These are phyloP conservation scores for Aureobasidium sp. DNA, from an alignment of 2,329 filamentous ascomycete species.

Conservation along the genomic window DNA sequence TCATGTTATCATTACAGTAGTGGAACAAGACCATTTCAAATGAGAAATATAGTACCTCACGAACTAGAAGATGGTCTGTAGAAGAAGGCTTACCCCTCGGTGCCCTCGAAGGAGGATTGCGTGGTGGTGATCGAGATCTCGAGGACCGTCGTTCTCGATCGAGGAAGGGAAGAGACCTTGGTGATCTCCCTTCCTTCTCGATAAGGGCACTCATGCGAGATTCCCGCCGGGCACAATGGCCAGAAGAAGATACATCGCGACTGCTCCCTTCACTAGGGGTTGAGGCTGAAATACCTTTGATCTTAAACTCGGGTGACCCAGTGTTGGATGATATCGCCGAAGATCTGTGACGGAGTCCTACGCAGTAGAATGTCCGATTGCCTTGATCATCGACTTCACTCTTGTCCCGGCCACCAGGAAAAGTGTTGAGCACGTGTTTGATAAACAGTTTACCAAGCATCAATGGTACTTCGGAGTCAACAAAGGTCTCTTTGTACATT, in stretches of 20 bases:
- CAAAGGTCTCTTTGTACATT: not conserved
- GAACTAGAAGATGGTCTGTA: not conserved
- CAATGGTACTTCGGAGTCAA: not conserved
- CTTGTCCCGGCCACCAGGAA: not conserved
- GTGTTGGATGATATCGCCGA: not conserved
- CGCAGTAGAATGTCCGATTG: not conserved
- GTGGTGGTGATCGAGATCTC: not conserved
- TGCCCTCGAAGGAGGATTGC: not conserved
- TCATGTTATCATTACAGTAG: not conserved
- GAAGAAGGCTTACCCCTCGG: conserved; percentile 7
- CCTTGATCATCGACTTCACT: not conserved
- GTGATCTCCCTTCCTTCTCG: not conserved
- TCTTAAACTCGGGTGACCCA: not conserved
- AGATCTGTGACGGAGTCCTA: not conserved
- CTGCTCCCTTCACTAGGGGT: not conserved
- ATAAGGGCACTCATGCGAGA: not conserved
- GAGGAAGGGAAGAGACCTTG: not conserved
- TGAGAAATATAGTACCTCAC: not conserved
- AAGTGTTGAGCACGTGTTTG: not conserved
- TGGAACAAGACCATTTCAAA: not conserved
- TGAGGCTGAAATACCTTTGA: not conserved
- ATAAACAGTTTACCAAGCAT: not conserved
- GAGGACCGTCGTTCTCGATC: not conserved
- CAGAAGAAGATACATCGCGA: not conserved
- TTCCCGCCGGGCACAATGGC: not conserved